Percentiles rank a stretch among this genome's conserved stretches.
Evolutionary conservation across 306 rosid genomes (phyloP).

Genomic region (Quercus bicolor): DNA sequence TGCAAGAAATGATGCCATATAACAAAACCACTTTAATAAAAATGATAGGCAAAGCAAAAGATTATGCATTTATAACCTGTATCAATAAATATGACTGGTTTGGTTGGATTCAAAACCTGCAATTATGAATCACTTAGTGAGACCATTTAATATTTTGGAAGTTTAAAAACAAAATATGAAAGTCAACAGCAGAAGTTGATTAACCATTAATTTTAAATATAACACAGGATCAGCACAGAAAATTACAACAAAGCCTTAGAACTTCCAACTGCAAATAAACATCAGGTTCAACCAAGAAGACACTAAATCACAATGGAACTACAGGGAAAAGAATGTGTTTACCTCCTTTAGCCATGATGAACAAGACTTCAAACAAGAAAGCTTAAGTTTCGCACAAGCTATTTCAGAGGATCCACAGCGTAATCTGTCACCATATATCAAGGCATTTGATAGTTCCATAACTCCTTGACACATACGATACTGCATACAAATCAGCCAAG

Average conservation of each 20-base stretch:
- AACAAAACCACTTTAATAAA: background rate
- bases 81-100: slow-evolving; percentile 81
- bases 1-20: background rate
- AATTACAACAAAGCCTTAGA: background rate
- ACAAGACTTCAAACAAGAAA: slow-evolving; percentile 41
- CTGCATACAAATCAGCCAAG: slow-evolving; percentile 43
- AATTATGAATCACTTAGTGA: slow-evolving; percentile 8
- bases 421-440: slow-evolving; percentile 87
- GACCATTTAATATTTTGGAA: background rate
- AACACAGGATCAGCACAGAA: background rate
- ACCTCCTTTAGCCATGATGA: slow-evolving; percentile 78
- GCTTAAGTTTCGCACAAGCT: slow-evolving; percentile 63
- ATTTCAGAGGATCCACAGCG: slow-evolving; percentile 84
- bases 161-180: background rate
- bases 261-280: background rate
- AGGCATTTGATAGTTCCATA: slow-evolving; percentile 88
- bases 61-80: slow-evolving; percentile 52
- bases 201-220: too few relatives aligned
- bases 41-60: slow-evolving; percentile 14
- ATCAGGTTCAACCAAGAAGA: background rate
- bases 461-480: slow-evolving; percentile 92
- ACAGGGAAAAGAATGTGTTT: slow-evolving; percentile 15
- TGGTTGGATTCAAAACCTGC: slow-evolving; percentile 76
- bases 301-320: background rate
- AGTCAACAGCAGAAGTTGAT: background rate